Conservation (phyloP, 2,329 filamentous ascomycete species). For the Pseudogymnoascus sp. region DNA sequence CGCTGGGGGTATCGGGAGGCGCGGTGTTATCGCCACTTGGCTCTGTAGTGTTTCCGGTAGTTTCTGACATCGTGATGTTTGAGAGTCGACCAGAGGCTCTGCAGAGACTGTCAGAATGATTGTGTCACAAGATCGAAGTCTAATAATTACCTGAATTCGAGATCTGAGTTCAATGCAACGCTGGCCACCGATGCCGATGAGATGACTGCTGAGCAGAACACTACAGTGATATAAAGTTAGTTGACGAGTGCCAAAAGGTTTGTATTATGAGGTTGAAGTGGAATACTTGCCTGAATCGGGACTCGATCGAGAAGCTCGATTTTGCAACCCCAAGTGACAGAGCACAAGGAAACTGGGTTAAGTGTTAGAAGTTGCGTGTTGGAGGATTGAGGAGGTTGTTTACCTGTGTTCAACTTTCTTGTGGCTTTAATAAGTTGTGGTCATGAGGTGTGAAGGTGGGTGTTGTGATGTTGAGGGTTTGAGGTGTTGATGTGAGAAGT, state of each 20-base stretch:
- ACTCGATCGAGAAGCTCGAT: background rate
- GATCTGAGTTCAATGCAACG: background rate
- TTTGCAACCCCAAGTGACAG: background rate
- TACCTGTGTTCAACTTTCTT: background rate
- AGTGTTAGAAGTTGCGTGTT: background rate
- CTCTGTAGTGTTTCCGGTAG: background rate
- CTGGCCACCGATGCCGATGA: background rate
- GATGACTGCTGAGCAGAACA: background rate
- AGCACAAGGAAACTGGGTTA: background rate
- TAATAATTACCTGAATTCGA: background rate
- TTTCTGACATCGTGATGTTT: background rate
- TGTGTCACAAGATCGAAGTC: background rate
- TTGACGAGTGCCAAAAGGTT: background rate
- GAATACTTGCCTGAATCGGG: background rate
- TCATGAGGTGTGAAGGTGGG: background rate
- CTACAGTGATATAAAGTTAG: background rate
- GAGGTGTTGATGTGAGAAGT: background rate
- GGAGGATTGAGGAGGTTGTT: too few species aligned
- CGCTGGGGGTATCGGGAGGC: too few species aligned
- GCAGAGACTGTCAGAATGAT: background rate
- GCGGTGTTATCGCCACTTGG: background rate
- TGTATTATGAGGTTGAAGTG: background rate
- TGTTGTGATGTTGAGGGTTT: too few species aligned
- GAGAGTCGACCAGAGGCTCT: background rate
- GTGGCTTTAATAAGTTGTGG: background rate